Conservation (phyloP, 306 rosid genomes). For the Castanopsis chinensis region DNA sequence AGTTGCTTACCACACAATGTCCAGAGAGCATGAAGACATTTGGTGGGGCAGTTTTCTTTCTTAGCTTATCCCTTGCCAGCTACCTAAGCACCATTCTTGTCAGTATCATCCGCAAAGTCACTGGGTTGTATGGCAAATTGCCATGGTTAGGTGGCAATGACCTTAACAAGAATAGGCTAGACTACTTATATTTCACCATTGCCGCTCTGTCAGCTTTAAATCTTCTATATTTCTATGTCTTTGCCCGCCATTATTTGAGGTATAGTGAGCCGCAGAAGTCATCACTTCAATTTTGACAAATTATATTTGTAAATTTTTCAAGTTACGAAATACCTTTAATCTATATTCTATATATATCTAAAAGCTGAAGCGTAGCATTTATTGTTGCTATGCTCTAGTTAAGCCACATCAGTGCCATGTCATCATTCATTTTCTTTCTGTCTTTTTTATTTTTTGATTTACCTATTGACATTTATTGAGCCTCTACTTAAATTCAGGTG, state of each 20-base stretch:
- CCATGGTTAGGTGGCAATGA: constrained; percentile 63
- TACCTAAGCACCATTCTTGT: constrained; percentile 36
- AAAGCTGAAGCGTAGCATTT: no score
- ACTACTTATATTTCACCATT: constrained; percentile 52
- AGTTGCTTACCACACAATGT: constrained; percentile 47
- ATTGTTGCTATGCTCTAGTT: no score
- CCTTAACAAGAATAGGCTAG: constrained; percentile 58
- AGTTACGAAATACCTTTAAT: no score
- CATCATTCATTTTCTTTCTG: no score
- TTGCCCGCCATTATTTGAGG: constrained; percentile 32
- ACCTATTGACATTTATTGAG: no score
- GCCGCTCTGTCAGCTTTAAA: constrained; percentile 39
- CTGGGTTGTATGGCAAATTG: constrained; percentile 9
- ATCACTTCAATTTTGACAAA: neutral
- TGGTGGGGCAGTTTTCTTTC: constrained; percentile 59
- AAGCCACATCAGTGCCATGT: no score
- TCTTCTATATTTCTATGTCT: constrained; percentile 41
- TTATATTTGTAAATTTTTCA: no score
- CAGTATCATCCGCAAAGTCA: constrained; percentile 11
- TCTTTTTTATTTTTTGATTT: no score
- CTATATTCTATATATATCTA: no score
- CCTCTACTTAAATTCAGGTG: no score
- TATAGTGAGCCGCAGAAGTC: neutral
- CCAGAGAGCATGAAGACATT: constrained; percentile 62
- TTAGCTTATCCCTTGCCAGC: constrained; percentile 44